Evolutionary conservation across 2,329 filamentous ascomycete genomes (phyloP), one percentile per base, ranked within the genome.

Genomic region (Curvularia sp.): DNA sequence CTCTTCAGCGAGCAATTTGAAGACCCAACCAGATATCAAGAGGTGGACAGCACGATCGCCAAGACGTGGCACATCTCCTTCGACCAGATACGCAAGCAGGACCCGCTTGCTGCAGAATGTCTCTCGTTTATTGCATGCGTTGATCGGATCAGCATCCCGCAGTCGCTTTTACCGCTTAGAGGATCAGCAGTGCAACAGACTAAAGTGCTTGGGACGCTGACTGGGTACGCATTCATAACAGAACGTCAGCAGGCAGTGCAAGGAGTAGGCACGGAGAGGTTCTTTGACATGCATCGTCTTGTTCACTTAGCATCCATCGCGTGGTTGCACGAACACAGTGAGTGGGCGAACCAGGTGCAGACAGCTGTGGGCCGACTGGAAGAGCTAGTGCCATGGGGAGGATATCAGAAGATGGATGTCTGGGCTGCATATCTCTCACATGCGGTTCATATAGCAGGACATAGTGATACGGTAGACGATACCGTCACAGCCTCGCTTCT

Each of bases 51-150:
- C 55, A 63, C 77, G 12, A 67, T 80, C 27, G 69, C 70, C 6
- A 74, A 65, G 10, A 79, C 75, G 25, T 79, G 72, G 75, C 60
- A 74, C 4, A 72, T 79, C 28, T 77, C 75, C 10, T 79, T 79
- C 48, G 57, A 74, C 3, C 68, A 76, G 36, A 79, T 79, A 25
- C 65, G 61, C 30, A 51, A 56, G 19, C 32, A 64, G 10, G 58
- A 79, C 57, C 39, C 54, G 15, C 49, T 77, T n/a, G 78, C 77
- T 4, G 66, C 66, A 2, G 67, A 76, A 13, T 74, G 74, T 49
- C 64, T 79, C 18, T 75, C 64, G 10, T 74, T 75, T 12, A 76
- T 79, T 61, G 67, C 74, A 15, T 78, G 72, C 56, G 60, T 78
- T 19, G 46, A 72, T 51, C 59, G 67, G 19, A 65, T 68, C 27